Evolutionary conservation across 805 yeast species (phyloP).

Genomic region (Saccharomycopsis olivae): DNA sequence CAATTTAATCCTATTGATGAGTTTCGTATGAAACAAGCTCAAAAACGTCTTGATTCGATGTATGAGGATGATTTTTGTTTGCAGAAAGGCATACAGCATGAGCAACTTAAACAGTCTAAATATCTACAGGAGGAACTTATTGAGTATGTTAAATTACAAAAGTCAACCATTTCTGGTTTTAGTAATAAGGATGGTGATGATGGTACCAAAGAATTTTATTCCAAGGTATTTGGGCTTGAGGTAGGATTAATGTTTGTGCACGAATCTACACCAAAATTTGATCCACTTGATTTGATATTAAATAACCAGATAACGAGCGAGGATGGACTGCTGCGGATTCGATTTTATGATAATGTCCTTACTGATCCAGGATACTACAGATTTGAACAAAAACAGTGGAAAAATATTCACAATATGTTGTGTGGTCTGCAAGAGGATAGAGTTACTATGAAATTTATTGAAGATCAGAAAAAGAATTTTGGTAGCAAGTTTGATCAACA

Average conservation of each 20-base stretch:
- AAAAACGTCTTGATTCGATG: slow-evolving; percentile 16
- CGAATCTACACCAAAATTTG: slow-evolving; percentile 16
- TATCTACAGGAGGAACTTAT: slow-evolving; percentile 3
- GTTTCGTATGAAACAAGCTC: slow-evolving; percentile 10
- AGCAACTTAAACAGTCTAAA: not conserved
- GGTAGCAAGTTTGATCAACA: slow-evolving; percentile 7
- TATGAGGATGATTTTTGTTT: slow-evolving; percentile 32
- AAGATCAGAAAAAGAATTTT: slow-evolving; percentile 9
- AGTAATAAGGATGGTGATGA: slow-evolving; percentile 1
- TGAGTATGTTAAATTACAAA: slow-evolving; percentile 9
- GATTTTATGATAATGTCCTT: slow-evolving; percentile 14
- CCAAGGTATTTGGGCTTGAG: slow-evolving; percentile 9
- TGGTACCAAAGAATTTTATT: slow-evolving; percentile 11
- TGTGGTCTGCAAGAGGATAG: slow-evolving; percentile 8
- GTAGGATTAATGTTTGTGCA: slow-evolving; percentile 14
- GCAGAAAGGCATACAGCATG: not conserved
- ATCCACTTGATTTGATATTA: slow-evolving; percentile 14
- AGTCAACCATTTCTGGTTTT: not conserved
- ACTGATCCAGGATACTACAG: slow-evolving; percentile 15
- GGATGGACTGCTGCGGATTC: slow-evolving; percentile 5
- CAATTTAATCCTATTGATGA: slow-evolving; percentile 16
- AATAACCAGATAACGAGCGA: slow-evolving; percentile 13
- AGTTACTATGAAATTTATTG: slow-evolving; percentile 13
- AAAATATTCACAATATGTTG: slow-evolving; percentile 12
- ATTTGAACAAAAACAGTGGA: slow-evolving; percentile 18